Percentiles rank a stretch among this genome's conserved stretches.
phyloP scores from a whole-genome alignment of 2,329 filamentous ascomycete genomes.

The Cladophialophora immunda region DNA sequence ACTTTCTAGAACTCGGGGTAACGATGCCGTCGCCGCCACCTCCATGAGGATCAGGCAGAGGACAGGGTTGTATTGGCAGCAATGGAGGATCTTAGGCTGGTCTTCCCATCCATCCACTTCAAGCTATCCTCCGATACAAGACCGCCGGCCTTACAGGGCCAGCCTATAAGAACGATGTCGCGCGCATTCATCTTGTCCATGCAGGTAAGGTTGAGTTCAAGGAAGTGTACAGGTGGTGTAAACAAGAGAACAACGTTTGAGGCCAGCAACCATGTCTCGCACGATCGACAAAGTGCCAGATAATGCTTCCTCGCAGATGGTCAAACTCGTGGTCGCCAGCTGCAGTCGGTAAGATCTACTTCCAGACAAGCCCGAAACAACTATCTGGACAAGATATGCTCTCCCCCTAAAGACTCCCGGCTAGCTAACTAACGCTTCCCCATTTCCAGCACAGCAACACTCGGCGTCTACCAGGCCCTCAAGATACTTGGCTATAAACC shows the following conservation, averaged over 20 bases:
- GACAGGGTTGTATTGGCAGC: neutral
- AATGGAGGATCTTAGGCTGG: neutral
- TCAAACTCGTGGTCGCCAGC: constrained; percentile 18
- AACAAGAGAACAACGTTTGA: neutral
- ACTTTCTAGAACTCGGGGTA: neutral
- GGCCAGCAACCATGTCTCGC: constrained; percentile 11
- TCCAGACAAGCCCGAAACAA: neutral
- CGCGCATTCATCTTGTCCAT: neutral
- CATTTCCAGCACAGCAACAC: constrained; percentile 12
- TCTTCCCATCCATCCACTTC: neutral
- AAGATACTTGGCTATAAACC: constrained; percentile 16
- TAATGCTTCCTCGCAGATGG: neutral
- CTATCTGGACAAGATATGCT: neutral
- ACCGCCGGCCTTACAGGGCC: neutral
- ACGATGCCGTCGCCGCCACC: neutral
- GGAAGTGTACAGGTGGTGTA: neutral
- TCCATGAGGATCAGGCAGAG: neutral
- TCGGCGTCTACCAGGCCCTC: constrained; percentile 17
- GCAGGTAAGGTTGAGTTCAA: neutral
- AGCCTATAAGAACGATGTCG: neutral
- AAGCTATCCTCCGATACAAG: neutral
- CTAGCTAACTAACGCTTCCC: neutral
- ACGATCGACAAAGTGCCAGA: constrained; percentile 14
- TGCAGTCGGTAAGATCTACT: constrained; percentile 9
- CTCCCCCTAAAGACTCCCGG: neutral